A percentile compares a stretch with the other conserved stretches of the same genome.
Conservation (phyloP, 129 eudicot genomes). For the Erigeron canadensis region DNA sequence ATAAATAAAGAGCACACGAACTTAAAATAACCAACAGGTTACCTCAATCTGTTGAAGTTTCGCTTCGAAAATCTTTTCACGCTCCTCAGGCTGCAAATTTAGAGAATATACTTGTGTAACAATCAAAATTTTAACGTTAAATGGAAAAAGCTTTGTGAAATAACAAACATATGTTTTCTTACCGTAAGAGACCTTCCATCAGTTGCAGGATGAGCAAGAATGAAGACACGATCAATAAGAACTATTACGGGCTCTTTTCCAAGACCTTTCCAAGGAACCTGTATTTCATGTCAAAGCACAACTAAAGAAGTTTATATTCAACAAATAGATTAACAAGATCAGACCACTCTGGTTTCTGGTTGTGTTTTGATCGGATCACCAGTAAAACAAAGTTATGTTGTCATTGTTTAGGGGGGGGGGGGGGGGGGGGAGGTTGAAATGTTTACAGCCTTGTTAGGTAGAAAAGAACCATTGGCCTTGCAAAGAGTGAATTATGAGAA, state of each 20-base stretch:
- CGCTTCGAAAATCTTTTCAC: conserved; percentile 81
- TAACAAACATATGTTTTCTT: conserved; percentile 16
- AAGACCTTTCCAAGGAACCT: conserved; percentile 99
- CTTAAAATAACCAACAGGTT: conserved; percentile 1
- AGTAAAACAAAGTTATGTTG: too few relatives aligned
- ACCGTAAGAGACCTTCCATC: conserved; percentile 85
- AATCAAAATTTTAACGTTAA: conserved; percentile 11
- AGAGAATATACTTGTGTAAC: conserved; percentile 3
- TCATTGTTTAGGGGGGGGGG: too few relatives aligned
- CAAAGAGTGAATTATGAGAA: too few relatives aligned
- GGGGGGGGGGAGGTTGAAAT: too few relatives aligned
- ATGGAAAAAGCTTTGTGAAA: conserved; percentile 11
- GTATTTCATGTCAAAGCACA: conserved; percentile 14
- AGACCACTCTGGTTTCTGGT: too few relatives aligned
- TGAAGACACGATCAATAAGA: conserved; percentile 87
- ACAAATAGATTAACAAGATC: background rate
- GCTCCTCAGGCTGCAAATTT: conserved; percentile 69
- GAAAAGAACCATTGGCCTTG: too few relatives aligned
- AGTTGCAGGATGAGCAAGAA: conserved; percentile 87
- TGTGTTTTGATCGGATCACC: too few relatives aligned
- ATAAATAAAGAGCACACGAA: too few relatives aligned
- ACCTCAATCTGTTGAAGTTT: conserved; percentile 96
- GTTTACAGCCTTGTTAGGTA: too few relatives aligned
- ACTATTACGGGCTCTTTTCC: conserved; percentile 99
- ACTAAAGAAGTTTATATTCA: background rate